Evolutionary conservation across 768 basidiomycete species (phyloP).

Genomic region (Mycena alexandri): DNA sequence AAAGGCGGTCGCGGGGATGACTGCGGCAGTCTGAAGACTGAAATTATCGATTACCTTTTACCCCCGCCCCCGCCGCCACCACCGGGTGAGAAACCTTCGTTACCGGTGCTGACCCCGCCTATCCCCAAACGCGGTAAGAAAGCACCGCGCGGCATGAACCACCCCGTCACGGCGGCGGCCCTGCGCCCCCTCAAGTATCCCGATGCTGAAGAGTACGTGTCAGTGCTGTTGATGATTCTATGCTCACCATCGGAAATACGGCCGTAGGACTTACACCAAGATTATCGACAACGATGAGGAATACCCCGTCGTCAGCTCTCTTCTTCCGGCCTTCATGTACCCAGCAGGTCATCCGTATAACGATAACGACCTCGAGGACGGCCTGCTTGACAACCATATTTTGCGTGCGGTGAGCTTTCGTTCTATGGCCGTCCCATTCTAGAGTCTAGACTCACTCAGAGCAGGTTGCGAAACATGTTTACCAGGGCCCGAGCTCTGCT

Average conservation of each 20-base stretch:
- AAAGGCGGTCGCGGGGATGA: background rate
- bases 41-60: background rate
- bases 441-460: no score
- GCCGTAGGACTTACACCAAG: background rate
- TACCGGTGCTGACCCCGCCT: no score
- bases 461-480: constrained; percentile 12
- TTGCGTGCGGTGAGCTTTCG: background rate
- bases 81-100: no score
- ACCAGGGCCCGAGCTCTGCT: background rate
- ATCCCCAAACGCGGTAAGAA: background rate
- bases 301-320: background rate
- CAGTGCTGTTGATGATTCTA: background rate
- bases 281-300: background rate
- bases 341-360: background rate
- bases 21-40: background rate
- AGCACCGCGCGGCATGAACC: background rate
- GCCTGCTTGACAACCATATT: background rate
- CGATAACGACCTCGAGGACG: background rate
- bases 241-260: background rate
- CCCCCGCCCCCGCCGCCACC: background rate
- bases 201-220: background rate
- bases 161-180: background rate
- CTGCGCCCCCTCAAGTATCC: background rate
- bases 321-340: constrained; percentile 5
- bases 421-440: no score